phyloP scores from a whole-genome alignment of 495 filamentous ascomycete genomes.

The Alectoria sarmentosa region DNA sequence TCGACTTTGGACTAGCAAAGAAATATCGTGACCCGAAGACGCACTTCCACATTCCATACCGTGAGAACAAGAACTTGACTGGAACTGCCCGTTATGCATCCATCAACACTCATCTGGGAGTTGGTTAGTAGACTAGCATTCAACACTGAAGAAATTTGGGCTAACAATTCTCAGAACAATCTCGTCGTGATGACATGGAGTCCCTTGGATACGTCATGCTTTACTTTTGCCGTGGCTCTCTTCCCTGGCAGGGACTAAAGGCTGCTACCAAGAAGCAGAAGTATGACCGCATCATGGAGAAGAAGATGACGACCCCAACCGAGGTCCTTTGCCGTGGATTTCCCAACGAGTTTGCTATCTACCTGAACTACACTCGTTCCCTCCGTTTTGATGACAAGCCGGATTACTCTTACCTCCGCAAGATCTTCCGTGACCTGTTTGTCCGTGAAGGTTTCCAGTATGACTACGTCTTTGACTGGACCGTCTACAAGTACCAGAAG shows the following conservation, averaged over 20 bases:
- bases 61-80: slow-evolving; percentile 99
- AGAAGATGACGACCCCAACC: slow-evolving; percentile 99
- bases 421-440: slow-evolving; percentile 99
- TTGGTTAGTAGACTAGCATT: slow-evolving; percentile 52
- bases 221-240: slow-evolving; percentile 98
- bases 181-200: slow-evolving; percentile 99
- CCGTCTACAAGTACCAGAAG: slow-evolving; percentile 99
- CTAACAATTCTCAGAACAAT: slow-evolving; percentile 67
- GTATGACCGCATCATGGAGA: slow-evolving; percentile 99
- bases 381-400: slow-evolving; percentile 99
- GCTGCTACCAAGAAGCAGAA: slow-evolving; percentile 99
- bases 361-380: slow-evolving; percentile 98
- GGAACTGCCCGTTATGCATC: slow-evolving; percentile 98
- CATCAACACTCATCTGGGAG: slow-evolving; percentile 98
- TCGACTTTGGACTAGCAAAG: slow-evolving; percentile 99
- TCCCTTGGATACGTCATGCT: slow-evolving; percentile 99
- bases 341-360: slow-evolving; percentile 99
- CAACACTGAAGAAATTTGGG: not conserved
- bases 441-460: slow-evolving; percentile 99
- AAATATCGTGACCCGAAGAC: slow-evolving; percentile 99
- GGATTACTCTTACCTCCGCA: slow-evolving; percentile 98
- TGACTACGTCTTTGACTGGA: slow-evolving; percentile 99
- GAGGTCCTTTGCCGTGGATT: slow-evolving; percentile 99
- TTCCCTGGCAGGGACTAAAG: slow-evolving; percentile 99
- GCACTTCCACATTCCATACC: slow-evolving; percentile 99